phyloP scores from a whole-genome alignment of 495 filamentous ascomycete species.

The Penicillium subrubescens region DNA sequence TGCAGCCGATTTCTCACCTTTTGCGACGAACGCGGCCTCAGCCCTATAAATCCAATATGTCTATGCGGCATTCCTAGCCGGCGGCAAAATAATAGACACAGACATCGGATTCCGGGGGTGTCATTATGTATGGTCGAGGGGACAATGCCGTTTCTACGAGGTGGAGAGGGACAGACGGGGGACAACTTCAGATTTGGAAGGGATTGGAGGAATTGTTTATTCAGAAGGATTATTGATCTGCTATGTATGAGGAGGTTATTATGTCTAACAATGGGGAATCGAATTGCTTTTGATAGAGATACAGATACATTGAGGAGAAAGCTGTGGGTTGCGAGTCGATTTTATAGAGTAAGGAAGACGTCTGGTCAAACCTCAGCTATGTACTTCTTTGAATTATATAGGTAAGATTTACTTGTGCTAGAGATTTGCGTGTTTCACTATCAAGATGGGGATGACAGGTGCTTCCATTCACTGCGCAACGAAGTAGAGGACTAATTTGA shows the following conservation, averaged over 20 bases:
- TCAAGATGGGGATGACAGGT: no score
- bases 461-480: no score
- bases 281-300: not conserved
- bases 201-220: not conserved
- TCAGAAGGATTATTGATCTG: not conserved
- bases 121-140: slow-evolving; percentile 16
- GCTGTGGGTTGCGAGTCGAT: no score
- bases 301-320: not conserved
- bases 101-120: not conserved
- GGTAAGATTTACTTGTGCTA: no score
- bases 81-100: not conserved
- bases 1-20: slow-evolving; percentile 13
- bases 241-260: not conserved
- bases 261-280: not conserved
- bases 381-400: no score
- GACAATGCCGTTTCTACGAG: slow-evolving; percentile 9
- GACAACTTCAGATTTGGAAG: not conserved
- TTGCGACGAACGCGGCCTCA: slow-evolving; percentile 9
- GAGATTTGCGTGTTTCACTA: no score
- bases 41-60: slow-evolving; percentile 6
- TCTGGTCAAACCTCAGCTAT: no score
- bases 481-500: not conserved
- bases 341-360: no score
- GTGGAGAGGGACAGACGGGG: not conserved
- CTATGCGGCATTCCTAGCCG: slow-evolving; percentile 6